Percentiles rank a stretch among this genome's conserved stretches.
phyloP scores from a whole-genome alignment of 2,329 filamentous ascomycete genomes.

The Penicillium janthinellum region DNA sequence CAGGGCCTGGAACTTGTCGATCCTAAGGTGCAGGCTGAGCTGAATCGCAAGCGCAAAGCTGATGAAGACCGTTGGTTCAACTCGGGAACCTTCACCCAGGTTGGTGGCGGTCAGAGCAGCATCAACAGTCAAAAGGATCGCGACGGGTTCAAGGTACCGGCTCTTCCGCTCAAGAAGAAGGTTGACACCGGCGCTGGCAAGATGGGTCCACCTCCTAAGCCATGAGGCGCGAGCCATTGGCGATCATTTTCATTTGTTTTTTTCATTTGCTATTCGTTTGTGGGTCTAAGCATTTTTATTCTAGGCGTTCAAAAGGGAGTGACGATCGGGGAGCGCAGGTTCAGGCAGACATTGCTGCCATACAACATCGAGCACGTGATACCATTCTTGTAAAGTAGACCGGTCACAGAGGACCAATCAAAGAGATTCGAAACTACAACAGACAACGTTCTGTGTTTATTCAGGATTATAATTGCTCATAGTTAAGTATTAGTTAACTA shows the following conservation, averaged over 20 bases:
- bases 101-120: constrained; percentile 52
- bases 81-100: constrained; percentile 92
- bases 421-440: not conserved
- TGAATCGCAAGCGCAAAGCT: constrained; percentile 86
- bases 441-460: not conserved
- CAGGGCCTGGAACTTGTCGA: constrained; percentile 95
- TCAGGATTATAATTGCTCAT: not conserved
- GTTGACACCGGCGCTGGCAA: constrained; percentile 65
- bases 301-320: constrained; percentile 17
- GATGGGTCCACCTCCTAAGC: constrained; percentile 48
- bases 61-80: constrained; percentile 98
- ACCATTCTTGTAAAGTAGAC: constrained; percentile 21
- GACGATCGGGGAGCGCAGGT: constrained; percentile 4
- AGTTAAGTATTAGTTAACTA: too few species aligned
- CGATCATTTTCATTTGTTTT: not conserved
- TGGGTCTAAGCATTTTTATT: constrained; percentile 15
- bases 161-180: constrained; percentile 73
- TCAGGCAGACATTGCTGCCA: constrained; percentile 10
- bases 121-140: constrained; percentile 42
- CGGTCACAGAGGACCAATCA: constrained; percentile 5
- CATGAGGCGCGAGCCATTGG: constrained; percentile 20
- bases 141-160: constrained; percentile 80
- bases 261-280: constrained; percentile 11
- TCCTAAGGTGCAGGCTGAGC: constrained; percentile 84
- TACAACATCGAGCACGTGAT: constrained; percentile 15